Evolutionary conservation across 164 flowering plant genomes (phyloP).

Genomic region (Stephania japonica): DNA sequence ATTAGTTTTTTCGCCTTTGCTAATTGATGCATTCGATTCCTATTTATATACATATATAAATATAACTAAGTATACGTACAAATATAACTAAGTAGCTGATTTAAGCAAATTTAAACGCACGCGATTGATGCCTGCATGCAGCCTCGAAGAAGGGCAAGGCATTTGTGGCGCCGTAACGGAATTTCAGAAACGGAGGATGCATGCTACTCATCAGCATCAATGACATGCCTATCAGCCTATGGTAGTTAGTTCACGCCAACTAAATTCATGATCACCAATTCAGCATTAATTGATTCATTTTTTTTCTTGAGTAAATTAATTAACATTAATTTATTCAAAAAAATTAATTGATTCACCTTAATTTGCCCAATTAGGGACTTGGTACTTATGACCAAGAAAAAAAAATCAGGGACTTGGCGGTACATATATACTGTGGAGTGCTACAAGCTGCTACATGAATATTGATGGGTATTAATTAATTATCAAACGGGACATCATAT

Average conservation of each 20-base stretch:
- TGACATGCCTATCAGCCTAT: background rate
- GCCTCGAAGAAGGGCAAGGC: background rate
- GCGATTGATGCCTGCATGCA: background rate
- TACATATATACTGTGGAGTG: too few relatives aligned
- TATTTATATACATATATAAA: too few relatives aligned
- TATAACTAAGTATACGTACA: background rate
- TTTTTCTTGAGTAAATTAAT: too few relatives aligned
- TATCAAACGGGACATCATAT: too few relatives aligned
- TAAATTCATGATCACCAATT: background rate
- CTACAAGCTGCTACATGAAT: too few relatives aligned
- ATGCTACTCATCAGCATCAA: background rate
- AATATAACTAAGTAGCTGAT: background rate
- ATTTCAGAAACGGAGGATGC: background rate
- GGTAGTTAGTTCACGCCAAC: slow-evolving; percentile 11
- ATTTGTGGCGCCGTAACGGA: slow-evolving; percentile 6
- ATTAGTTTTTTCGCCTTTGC: background rate
- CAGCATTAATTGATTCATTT: background rate
- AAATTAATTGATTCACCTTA: too few relatives aligned
- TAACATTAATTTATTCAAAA: too few relatives aligned
- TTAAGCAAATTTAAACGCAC: background rate
- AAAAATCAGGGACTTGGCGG: too few relatives aligned
- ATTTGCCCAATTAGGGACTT: too few relatives aligned
- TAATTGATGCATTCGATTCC: too few relatives aligned
- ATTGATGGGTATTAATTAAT: too few relatives aligned
- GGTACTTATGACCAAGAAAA: too few relatives aligned